Evolutionary conservation across 2,329 filamentous ascomycete genomes (phyloP).

Genomic region (Penicillium concentricum): DNA sequence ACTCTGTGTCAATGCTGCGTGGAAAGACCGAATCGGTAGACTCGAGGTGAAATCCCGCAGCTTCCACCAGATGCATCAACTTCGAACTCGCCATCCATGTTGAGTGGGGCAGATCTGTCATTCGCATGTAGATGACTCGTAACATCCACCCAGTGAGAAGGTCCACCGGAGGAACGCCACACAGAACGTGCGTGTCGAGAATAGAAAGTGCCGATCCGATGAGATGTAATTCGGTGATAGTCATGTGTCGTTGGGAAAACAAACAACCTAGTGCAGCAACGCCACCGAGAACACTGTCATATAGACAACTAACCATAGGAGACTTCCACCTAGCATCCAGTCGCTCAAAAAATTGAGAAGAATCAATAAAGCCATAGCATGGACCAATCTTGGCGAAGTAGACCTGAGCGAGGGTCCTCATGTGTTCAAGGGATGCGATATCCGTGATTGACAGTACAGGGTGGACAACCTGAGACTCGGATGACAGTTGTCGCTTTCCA

Average conservation of each 20-base stretch:
- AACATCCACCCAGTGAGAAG: conserved; percentile 48
- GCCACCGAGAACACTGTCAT: conserved; percentile 52
- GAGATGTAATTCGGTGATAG: conserved; percentile 48
- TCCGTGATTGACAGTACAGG: conserved; percentile 40
- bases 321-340: conserved; percentile 24
- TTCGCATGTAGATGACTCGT: conserved; percentile 52
- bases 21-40: conserved; percentile 15
- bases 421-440: conserved; percentile 48
- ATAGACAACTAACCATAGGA: conserved; percentile 25
- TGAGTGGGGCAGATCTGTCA: conserved; percentile 52
- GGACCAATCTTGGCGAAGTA: conserved; percentile 55
- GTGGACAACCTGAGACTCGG: background rate
- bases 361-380: conserved; percentile 52
- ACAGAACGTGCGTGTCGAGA: conserved; percentile 38
- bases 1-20: background rate
- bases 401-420: conserved; percentile 44
- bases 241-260: conserved; percentile 48
- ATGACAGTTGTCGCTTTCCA: conserved; percentile 27
- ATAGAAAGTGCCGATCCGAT: conserved; percentile 45
- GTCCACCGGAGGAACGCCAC: conserved; percentile 26
- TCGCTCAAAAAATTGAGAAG: conserved; percentile 18
- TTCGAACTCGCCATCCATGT: conserved; percentile 38
- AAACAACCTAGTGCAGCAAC: conserved; percentile 54
- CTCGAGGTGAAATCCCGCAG: conserved; percentile 38
- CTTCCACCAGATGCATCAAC: conserved; percentile 53